A percentile compares a stretch with the other conserved stretches of the same genome.
Evolutionary conservation across 2,329 filamentous ascomycete species (phyloP).

Genomic region (Sarocladium kiliense): DNA sequence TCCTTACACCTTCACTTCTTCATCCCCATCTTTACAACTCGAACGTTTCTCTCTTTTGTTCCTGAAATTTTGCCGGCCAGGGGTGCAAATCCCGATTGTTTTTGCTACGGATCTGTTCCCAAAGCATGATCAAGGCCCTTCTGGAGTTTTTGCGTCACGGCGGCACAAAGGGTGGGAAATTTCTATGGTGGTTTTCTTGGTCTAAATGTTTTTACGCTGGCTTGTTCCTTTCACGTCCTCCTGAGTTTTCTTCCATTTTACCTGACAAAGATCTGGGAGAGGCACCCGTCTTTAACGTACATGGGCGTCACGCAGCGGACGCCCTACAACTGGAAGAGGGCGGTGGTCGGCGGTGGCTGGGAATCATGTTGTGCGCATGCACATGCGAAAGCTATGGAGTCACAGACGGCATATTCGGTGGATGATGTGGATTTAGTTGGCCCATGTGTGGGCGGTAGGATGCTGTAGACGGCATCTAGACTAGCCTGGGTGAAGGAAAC

Average conservation of each 20-base stretch:
- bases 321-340: neutral
- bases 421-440: neutral
- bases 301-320: neutral
- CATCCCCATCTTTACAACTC: neutral
- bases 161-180: neutral
- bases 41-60: neutral
- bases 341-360: neutral
- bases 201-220: neutral
- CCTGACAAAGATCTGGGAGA: slow-evolving; percentile 7
- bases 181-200: neutral
- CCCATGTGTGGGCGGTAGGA: neutral
- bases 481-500: neutral
- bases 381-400: neutral
- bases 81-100: neutral
- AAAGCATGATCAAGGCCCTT: neutral
- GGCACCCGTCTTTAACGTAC: neutral
- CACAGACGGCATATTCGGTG: neutral
- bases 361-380: neutral
- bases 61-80: neutral
- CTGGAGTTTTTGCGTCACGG: neutral
- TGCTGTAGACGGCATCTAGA: slow-evolving; percentile 8
- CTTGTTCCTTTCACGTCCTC: neutral
- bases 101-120: neutral
- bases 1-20: neutral
- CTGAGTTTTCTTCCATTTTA: neutral